A percentile compares a stretch with the other conserved stretches of the same genome.
phyloP scores from a whole-genome alignment of 768 basidiomycete genomes.

The Rhodosporidiobolus sp. region DNA sequence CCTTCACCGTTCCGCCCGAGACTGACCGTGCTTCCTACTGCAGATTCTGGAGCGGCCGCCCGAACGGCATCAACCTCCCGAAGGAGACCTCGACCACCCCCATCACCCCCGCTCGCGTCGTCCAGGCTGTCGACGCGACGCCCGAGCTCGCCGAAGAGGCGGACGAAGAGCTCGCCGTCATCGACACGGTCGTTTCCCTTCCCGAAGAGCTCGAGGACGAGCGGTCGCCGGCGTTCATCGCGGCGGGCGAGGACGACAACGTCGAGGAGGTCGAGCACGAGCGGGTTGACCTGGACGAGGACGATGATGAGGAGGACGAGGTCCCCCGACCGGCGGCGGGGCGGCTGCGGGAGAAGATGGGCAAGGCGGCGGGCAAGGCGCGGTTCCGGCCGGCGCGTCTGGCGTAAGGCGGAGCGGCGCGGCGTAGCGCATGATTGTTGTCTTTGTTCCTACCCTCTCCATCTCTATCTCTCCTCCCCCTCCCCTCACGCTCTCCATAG shows the following conservation, averaged over 20 bases:
- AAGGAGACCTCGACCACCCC: not conserved
- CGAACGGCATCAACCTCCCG: constrained; percentile 18
- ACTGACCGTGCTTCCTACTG: not conserved
- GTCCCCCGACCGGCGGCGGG: too few relatives aligned
- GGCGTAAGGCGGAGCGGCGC: too few relatives aligned
- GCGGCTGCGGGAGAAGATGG: too few relatives aligned
- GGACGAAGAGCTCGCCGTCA: not conserved
- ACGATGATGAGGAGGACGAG: not conserved
- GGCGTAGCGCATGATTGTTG: too few relatives aligned
- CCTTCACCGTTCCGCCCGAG: not conserved
- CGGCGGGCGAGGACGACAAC: not conserved
- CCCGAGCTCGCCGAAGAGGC: not conserved
- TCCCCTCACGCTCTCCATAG: too few relatives aligned
- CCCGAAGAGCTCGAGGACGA: too few relatives aligned
- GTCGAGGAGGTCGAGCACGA: not conserved
- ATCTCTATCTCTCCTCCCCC: too few relatives aligned
- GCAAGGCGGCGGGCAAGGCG: too few relatives aligned
- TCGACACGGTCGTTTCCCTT: too few relatives aligned
- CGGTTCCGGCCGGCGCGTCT: too few relatives aligned
- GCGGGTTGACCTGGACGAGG: not conserved
- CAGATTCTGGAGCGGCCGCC: constrained; percentile 26
- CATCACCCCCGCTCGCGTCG: not conserved
- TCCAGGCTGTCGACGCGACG: not conserved
- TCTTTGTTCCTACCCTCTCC: too few relatives aligned
- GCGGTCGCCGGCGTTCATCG: too few relatives aligned